phyloP scores from a whole-genome alignment of 352 stramenopile species.

The Pythium guiyangense region DNA sequence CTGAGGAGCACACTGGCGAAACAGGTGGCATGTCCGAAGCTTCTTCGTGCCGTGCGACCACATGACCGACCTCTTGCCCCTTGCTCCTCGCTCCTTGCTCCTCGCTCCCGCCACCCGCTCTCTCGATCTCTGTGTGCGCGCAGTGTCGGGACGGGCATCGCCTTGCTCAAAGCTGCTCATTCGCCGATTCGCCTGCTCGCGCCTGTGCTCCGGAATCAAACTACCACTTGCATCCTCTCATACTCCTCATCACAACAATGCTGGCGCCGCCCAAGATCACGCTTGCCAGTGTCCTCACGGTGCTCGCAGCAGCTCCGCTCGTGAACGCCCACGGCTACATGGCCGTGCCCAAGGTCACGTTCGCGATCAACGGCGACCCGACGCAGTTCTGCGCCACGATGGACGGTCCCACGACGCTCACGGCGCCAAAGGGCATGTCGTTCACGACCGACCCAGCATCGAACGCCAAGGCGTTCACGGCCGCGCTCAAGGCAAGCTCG shows the following conservation, averaged over 20 bases:
- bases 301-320: background rate
- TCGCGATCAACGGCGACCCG: no score
- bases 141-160: background rate
- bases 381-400: no score
- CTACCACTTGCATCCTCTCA: background rate
- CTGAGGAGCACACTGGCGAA: background rate
- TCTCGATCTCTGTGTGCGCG: background rate
- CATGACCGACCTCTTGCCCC: background rate
- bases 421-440: no score
- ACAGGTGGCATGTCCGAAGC: constrained; percentile 6
- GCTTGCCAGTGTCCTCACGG: constrained; percentile 3
- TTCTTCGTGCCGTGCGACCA: constrained; percentile 2
- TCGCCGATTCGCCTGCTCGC: constrained; percentile 10
- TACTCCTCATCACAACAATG: background rate
- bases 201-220: background rate
- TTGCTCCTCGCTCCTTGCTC: no score
- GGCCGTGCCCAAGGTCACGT: no score
- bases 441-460: no score
- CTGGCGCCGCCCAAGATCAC: constrained; percentile 8
- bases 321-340: constrained; percentile 6
- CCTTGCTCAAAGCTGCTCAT: background rate
- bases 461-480: no score
- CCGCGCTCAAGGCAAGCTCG: no score
- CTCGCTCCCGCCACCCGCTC: background rate
- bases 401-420: no score